Evolutionary conservation across 2,329 filamentous ascomycete species (phyloP), one percentile per base, ranked within the genome.

Genomic region (Colletotrichum sp.): DNA sequence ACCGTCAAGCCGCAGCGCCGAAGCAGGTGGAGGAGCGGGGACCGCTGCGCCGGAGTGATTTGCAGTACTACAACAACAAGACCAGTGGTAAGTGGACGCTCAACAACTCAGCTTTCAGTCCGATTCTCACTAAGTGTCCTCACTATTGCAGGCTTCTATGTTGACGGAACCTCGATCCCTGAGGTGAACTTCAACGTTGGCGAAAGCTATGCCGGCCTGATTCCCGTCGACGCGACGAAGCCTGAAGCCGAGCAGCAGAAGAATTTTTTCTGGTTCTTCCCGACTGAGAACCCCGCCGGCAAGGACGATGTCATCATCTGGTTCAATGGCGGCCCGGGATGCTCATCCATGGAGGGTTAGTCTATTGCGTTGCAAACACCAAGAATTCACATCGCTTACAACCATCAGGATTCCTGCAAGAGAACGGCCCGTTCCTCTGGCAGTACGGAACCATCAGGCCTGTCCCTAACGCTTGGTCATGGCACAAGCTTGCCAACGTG

Each of bases 401-500:
- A 8, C 2, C 3, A 2, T 0, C 24, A 73, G 94, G 93, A 8
- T 87, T 96, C 3, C 82, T 96, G 16, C 93, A 95, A 71, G 97
- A 99, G 85, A 92, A 99, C 78, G 97, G 97, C 0, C 93, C 94
- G 0, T 93, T 95, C 80, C 73, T 89, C 5, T 95, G 93, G 93
- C 90, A 93, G 81, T 88, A 91, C 16, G 95, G 95, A 49, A 96
- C 94, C 1, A 90, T 88, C 71, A 87, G 88, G 21, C 94, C 94
- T 0, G 88, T 92, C 0, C 85, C 87, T 83, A 98, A 98, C 84
- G 93, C 98, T 69, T 97, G 96, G n/a, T 96, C 96, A 1, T 99
- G 98, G 98, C 94, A 98, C 84, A 96, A 99, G 87, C 99, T 99
- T 81, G 95, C 96, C 78, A 99, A 99, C 81, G 85, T 99, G 64